These are phyloP conservation scores for Oldenlandia corymbosa DNA, from an alignment of 257 asterid genomes.

Conservation along the genomic window DNA sequence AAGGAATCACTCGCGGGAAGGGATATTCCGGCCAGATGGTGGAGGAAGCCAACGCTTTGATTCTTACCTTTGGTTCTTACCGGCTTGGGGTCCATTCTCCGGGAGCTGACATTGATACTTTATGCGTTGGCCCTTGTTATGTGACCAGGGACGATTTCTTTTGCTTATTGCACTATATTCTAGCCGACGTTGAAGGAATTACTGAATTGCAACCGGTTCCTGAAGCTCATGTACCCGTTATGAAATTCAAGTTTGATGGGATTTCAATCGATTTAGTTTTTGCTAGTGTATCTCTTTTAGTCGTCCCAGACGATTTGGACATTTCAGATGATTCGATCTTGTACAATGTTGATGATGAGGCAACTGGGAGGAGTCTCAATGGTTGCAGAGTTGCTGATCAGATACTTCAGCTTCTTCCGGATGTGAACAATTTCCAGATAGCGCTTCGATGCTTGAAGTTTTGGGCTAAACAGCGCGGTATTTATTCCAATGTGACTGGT, in stretches of 20 bases:
- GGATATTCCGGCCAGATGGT: conserved; percentile 46
- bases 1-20: conserved; percentile 24
- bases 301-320: conserved; percentile 90
- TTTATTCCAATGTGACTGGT: conserved; percentile 94
- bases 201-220: conserved; percentile 93
- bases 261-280: conserved; percentile 91
- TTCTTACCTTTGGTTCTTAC: conserved; percentile 92
- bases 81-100: conserved; percentile 76
- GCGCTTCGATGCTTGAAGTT: conserved; percentile 78
- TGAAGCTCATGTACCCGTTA: conserved; percentile 97
- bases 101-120: conserved; percentile 37
- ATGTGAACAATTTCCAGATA: conserved; percentile 75
- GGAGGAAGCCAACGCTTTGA: conserved; percentile 85
- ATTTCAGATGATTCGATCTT: conserved; percentile 65
- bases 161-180: conserved; percentile 60
- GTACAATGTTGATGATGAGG: conserved; percentile 79
- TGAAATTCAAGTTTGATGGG: conserved; percentile 95
- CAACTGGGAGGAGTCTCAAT: conserved; percentile 88
- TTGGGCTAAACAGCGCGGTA: conserved; percentile 95
- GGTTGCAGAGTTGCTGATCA: conserved; percentile 97
- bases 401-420: conserved; percentile 84
- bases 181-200: conserved; percentile 69
- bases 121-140: conserved; percentile 40
- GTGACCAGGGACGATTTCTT: conserved; percentile 65
- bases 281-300: conserved; percentile 80